Evolutionary conservation across 2,329 filamentous ascomycete species (phyloP).

Genomic region (Periconia digitata): DNA sequence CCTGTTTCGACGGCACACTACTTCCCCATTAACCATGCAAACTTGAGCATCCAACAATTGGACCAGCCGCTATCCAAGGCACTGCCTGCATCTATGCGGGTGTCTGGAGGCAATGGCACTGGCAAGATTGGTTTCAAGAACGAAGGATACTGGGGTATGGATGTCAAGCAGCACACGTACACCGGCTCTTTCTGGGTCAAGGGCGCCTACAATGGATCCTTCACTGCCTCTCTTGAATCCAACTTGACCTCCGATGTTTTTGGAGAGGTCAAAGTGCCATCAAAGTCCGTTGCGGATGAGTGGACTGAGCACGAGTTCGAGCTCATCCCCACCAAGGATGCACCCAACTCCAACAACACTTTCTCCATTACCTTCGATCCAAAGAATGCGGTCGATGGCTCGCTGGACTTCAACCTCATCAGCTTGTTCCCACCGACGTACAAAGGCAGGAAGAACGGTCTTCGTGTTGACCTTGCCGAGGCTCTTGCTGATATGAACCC

Average conservation of each 20-base stretch:
- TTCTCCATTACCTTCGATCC: slow-evolving; percentile 51
- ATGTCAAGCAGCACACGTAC: slow-evolving; percentile 48
- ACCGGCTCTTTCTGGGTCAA: slow-evolving; percentile 48
- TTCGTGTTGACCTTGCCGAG: slow-evolving; percentile 51
- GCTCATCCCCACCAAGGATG: slow-evolving; percentile 16
- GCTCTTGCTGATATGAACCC: slow-evolving; percentile 40
- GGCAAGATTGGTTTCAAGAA: slow-evolving; percentile 22
- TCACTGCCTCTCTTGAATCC: slow-evolving; percentile 24
- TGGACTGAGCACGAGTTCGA: slow-evolving; percentile 15
- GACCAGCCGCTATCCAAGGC: slow-evolving; percentile 55
- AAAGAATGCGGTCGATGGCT: slow-evolving; percentile 28
- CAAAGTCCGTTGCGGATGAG: slow-evolving; percentile 1
- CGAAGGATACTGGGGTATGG: slow-evolving; percentile 51
- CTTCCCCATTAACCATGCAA: slow-evolving; percentile 56
- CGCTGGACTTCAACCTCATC: slow-evolving; percentile 53
- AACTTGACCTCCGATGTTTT: slow-evolving; percentile 15
- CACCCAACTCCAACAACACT: slow-evolving; percentile 50
- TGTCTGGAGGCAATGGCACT: slow-evolving; percentile 18
- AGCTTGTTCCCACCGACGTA: slow-evolving; percentile 55
- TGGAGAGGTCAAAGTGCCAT: slow-evolving; percentile 13
- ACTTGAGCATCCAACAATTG: slow-evolving; percentile 52
- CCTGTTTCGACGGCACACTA: slow-evolving; percentile 49
- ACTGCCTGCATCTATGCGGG: slow-evolving; percentile 55
- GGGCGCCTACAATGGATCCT: slow-evolving; percentile 18
- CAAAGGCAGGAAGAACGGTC: slow-evolving; percentile 51